Conservation (phyloP, 176 grass and related monocot genomes). For the Tillandsia leiboldiana region DNA sequence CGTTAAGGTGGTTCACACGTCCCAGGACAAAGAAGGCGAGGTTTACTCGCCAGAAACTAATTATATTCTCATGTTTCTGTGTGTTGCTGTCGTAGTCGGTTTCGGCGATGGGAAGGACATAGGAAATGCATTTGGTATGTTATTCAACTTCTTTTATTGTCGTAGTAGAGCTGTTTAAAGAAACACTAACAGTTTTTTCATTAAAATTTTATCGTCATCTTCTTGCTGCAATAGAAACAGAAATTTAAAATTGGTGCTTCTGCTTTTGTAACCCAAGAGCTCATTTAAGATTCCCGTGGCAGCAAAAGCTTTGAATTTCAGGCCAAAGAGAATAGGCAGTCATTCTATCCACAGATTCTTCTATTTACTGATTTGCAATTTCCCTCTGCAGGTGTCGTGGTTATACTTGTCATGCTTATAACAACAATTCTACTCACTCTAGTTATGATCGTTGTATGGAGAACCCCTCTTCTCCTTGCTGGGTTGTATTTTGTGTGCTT, state of each 20-base stretch:
- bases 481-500: constrained; percentile 49
- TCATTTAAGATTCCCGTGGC: too few relatives aligned
- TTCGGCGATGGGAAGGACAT: constrained; percentile 74
- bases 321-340: not conserved
- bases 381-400: constrained; percentile 61
- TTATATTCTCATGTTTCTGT: constrained; percentile 78
- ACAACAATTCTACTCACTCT: constrained; percentile 70
- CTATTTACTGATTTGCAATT: not conserved
- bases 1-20: constrained; percentile 87
- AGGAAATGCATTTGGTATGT: constrained; percentile 71
- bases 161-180: not conserved
- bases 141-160: not conserved
- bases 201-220: not conserved
- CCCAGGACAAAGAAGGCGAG: constrained; percentile 63
- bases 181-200: not conserved
- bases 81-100: constrained; percentile 56
- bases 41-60: constrained; percentile 88
- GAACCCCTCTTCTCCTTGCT: constrained; percentile 29
- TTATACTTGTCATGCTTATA: constrained; percentile 88
- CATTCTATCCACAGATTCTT: too few relatives aligned
- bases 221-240: too few relatives aligned
- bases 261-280: too few relatives aligned
- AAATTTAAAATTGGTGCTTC: too few relatives aligned
- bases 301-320: too few relatives aligned
- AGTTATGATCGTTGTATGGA: constrained; percentile 80